Evolutionary conservation across 805 yeast species (phyloP).

Genomic region (Diddensiella caesifluorescens): DNA sequence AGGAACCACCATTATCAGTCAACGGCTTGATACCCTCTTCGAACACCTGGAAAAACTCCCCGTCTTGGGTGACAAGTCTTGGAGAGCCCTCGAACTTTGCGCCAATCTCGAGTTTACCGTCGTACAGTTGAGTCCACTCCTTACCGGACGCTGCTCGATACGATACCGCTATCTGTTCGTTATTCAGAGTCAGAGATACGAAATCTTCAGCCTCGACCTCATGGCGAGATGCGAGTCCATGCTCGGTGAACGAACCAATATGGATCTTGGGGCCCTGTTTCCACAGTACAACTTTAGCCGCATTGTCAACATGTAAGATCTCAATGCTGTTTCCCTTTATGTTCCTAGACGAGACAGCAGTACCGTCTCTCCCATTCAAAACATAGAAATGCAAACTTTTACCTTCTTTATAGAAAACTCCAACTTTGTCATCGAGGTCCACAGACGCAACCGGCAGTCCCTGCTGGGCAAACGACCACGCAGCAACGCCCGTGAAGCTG

Average conservation of each 20-base stretch:
- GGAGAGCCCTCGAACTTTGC: neutral
- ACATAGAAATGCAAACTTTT: neutral
- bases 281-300: constrained; percentile 1
- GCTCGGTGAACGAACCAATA: constrained; percentile 2
- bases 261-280: neutral
- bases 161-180: neutral
- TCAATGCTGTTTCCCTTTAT: neutral
- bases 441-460: neutral
- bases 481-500: constrained; percentile 2
- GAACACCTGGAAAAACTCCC: neutral
- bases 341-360: neutral
- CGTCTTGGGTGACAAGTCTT: neutral
- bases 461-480: constrained; percentile 3
- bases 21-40: neutral
- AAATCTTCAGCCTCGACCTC: neutral
- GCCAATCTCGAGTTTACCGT: neutral
- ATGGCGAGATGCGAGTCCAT: constrained; percentile 1
- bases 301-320: neutral
- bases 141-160: neutral
- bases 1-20: neutral
- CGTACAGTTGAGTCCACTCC: neutral
- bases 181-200: neutral
- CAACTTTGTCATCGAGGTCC: constrained; percentile 5
- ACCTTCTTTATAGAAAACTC: neutral
- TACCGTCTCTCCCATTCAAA: neutral